These are phyloP conservation scores for Ziziphus jujuba DNA, from an alignment of 306 rosid genomes.

Conservation along the genomic window DNA sequence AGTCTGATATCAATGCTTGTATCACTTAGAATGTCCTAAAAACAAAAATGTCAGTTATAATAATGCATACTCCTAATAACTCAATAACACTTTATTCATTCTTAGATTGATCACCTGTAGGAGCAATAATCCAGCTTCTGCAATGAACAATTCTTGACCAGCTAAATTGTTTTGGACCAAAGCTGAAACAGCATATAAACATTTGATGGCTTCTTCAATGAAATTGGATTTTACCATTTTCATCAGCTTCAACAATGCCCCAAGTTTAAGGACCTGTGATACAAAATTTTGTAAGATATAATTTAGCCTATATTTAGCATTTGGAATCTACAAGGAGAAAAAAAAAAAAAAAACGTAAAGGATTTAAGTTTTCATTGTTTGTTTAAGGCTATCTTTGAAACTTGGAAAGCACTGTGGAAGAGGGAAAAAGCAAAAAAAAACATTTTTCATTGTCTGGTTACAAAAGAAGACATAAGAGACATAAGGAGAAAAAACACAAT, in stretches of 20 bases:
- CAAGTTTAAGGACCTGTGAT: conserved; percentile 64
- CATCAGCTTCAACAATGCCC: conserved; percentile 64
- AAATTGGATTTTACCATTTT: conserved; percentile 63
- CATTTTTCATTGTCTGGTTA: no score
- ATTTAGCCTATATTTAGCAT: neutral
- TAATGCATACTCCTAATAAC: conserved; percentile 1
- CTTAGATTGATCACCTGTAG: conserved; percentile 56
- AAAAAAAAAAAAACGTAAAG: no score
- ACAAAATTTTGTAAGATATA: conserved; percentile 10
- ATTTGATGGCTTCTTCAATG: conserved; percentile 79
- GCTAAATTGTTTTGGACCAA: conserved; percentile 58
- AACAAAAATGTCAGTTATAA: neutral
- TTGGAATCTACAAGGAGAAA: no score
- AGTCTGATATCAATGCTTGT: conserved; percentile 59
- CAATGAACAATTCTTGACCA: conserved; percentile 64
- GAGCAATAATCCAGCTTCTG: conserved; percentile 57
- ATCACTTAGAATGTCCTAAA: conserved; percentile 65
- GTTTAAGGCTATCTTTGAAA: no score
- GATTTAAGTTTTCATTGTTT: no score
- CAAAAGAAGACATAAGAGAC: no score
- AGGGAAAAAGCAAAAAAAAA: neutral
- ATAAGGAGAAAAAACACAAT: no score
- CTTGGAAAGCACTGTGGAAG: no score
- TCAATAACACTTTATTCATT: conserved; percentile 6
- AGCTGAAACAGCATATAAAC: conserved; percentile 83